Conservation (phyloP, 176 grass and related monocot genomes). For the Hyparrhenia diplandra region DNA sequence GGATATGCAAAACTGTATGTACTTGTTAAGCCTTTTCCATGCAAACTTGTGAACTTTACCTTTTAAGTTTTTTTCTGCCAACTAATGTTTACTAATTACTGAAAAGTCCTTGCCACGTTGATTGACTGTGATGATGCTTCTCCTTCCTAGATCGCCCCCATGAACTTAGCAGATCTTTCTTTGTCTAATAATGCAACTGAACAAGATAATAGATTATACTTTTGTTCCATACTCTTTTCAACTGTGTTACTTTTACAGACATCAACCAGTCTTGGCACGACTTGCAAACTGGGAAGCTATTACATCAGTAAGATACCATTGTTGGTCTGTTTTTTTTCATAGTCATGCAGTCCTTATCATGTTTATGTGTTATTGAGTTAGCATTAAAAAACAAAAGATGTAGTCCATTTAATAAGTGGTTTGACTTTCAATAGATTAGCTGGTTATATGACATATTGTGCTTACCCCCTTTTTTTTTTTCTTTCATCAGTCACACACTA, state of each 20-base stretch:
- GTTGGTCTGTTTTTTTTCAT: background rate
- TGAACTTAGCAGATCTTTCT: background rate
- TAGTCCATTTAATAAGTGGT: background rate
- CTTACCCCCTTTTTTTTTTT: slow-evolving; percentile 7
- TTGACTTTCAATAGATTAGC: slow-evolving; percentile 2
- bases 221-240: background rate
- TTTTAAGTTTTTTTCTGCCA: background rate
- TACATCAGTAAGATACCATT: slow-evolving; percentile 39
- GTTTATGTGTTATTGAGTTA: background rate
- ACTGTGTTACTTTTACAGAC: slow-evolving; percentile 43
- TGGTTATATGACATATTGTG: background rate
- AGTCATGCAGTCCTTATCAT: background rate
- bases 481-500: slow-evolving; percentile 60
- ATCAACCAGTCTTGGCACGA: slow-evolving; percentile 67
- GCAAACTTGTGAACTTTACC: background rate
- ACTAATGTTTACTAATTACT: background rate
- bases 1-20: slow-evolving; percentile 96
- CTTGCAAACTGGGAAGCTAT: slow-evolving; percentile 98
- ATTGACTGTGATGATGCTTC: slow-evolving; percentile 14
- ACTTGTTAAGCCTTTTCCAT: background rate
- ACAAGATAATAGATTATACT: background rate
- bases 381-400: background rate
- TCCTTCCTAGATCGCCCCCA: background rate
- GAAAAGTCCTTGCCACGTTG: background rate
- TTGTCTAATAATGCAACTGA: background rate